Evolutionary conservation across 208 protist genomes (phyloP).

Genomic region (Porcisia deanei): DNA sequence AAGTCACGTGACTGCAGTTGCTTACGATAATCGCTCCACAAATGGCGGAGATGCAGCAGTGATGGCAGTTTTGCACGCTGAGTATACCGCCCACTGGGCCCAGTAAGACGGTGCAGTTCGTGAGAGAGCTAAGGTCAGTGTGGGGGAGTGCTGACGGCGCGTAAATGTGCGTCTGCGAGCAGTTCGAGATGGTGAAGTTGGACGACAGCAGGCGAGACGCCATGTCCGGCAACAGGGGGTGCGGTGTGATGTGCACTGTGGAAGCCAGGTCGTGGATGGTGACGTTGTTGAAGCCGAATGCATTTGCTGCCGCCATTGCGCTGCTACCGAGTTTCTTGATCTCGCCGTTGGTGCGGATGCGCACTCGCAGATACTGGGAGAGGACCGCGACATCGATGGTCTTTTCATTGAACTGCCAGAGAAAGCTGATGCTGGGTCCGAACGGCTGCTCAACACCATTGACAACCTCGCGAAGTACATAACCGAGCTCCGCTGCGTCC

Average conservation of each 20-base stretch:
- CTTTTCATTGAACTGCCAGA: slow-evolving; percentile 83
- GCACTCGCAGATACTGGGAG: slow-evolving; percentile 88
- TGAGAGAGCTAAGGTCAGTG: slow-evolving; percentile 76
- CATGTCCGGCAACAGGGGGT: slow-evolving; percentile 43
- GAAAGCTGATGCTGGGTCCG: slow-evolving; percentile 76
- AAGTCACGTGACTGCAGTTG: slow-evolving; percentile 65
- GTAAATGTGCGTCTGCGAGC: slow-evolving; percentile 76
- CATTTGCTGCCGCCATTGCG: slow-evolving; percentile 12
- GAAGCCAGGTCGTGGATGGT: slow-evolving; percentile 43
- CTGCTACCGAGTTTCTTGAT: slow-evolving; percentile 27
- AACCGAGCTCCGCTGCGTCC: slow-evolving; percentile 80
- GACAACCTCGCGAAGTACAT: slow-evolving; percentile 85
- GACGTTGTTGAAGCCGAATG: slow-evolving; percentile 68
- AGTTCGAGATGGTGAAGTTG: slow-evolving; percentile 72
- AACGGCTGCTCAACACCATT: slow-evolving; percentile 87
- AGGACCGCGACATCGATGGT: slow-evolving; percentile 85
- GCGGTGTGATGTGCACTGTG: slow-evolving; percentile 66
- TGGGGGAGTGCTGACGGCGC: slow-evolving; percentile 79
- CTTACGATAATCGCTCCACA: slow-evolving; percentile 82
- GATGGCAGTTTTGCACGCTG: slow-evolving; percentile 78
- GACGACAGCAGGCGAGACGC: slow-evolving; percentile 50
- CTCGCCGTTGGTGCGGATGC: slow-evolving; percentile 69
- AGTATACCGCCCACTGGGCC: slow-evolving; percentile 85
- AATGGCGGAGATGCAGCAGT: slow-evolving; percentile 81
- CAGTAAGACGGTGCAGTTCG: slow-evolving; percentile 87